Evolutionary conservation across 305 asterid genomes (phyloP).

Genomic region (Coffea humblotiana): DNA sequence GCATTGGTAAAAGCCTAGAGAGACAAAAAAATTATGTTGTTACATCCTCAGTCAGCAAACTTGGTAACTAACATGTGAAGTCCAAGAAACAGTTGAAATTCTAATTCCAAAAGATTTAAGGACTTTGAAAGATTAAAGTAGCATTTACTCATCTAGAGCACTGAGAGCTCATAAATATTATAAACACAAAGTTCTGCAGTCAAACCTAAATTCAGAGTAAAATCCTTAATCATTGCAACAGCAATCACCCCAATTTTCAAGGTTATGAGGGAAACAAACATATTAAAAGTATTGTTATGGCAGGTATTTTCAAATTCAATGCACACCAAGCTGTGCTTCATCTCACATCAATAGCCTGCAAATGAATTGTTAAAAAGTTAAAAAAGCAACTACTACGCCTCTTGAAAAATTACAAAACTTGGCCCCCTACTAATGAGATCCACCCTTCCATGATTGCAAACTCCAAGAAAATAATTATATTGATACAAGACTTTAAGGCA

Average conservation of each 20-base stretch:
- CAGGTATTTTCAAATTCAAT: background rate
- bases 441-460: background rate
- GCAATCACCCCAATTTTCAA: background rate
- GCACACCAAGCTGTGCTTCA: background rate
- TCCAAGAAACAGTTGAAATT: background rate
- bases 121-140: background rate
- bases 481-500: background rate
- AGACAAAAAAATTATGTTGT: background rate
- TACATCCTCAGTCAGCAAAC: background rate
- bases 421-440: background rate
- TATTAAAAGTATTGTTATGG: background rate
- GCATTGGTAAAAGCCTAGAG: constrained; percentile 77
- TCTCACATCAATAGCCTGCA: background rate
- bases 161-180: background rate
- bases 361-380: background rate
- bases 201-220: background rate
- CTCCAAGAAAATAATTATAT: background rate
- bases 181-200: background rate
- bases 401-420: background rate
- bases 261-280: background rate
- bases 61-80: background rate
- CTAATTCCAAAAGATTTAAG: background rate
- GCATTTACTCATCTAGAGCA: background rate
- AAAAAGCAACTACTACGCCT: background rate
- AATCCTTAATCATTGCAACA: background rate